phyloP scores from a whole-genome alignment of 2,329 filamentous ascomycete genomes.

The Arthrobotrys entomopaga region DNA sequence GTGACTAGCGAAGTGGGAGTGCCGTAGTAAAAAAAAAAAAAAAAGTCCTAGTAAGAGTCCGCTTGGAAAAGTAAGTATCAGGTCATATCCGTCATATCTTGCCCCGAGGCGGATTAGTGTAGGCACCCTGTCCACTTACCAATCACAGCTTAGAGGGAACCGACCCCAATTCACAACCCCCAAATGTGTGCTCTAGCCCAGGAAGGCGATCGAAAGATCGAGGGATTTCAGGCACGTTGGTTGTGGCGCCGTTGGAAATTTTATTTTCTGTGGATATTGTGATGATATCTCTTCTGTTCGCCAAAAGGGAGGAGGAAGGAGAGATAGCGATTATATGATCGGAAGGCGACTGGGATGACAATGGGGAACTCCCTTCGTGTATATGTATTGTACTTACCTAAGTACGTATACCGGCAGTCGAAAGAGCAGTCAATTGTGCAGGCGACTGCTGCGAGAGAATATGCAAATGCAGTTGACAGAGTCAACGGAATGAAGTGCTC shows the following conservation, averaged over 20 bases:
- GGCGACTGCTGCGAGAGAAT: not conserved
- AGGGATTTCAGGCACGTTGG: constrained; percentile 2
- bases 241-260: not conserved
- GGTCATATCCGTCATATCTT: constrained; percentile 53
- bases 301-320: not conserved
- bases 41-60: constrained; percentile 19
- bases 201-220: constrained; percentile 53
- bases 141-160: too few species aligned
- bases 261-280: not conserved
- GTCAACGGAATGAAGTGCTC: not conserved
- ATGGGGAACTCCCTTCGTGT: not conserved
- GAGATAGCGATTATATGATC: constrained; percentile 13
- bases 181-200: constrained; percentile 32
- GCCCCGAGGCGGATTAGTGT: constrained; percentile 31
- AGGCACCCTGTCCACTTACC: constrained; percentile 42
- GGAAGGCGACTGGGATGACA: not conserved
- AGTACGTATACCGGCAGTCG: not conserved
- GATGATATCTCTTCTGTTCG: not conserved
- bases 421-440: constrained; percentile 35
- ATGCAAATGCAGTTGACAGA: constrained; percentile 5
- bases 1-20: constrained; percentile 4
- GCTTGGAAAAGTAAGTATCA: constrained; percentile 52
- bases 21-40: not conserved
- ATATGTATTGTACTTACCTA: too few species aligned
- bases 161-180: constrained; percentile 4